Conservation (phyloP, 1,139 yeast species). For the Scheffersomyces titani region DNA sequence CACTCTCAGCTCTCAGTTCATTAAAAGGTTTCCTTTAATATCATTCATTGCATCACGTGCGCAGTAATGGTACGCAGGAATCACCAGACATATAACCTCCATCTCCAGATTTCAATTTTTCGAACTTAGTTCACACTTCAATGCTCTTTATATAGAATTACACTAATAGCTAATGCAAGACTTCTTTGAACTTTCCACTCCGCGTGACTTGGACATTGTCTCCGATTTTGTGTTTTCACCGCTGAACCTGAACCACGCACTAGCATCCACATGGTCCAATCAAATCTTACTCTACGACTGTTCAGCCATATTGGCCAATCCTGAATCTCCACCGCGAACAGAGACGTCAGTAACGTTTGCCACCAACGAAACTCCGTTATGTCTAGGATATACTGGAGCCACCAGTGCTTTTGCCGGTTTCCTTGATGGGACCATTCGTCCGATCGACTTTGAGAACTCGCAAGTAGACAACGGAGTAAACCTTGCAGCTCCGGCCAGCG, state of each 20-base stretch:
- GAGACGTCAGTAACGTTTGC: conserved; percentile 4
- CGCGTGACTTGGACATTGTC: conserved; percentile 23
- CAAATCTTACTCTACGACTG: conserved; percentile 36
- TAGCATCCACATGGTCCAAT: conserved; percentile 46
- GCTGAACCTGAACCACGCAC: conserved; percentile 22
- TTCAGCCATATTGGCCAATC: conserved; percentile 5
- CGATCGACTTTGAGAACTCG: conserved; percentile 45
- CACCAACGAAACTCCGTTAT: conserved; percentile 11
- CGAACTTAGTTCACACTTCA: background rate
- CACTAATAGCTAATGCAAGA: background rate
- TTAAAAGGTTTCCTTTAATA: background rate
- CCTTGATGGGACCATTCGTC: conserved; percentile 42
- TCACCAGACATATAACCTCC: background rate
- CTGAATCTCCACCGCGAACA: conserved; percentile 5
- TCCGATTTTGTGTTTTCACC: conserved; percentile 27
- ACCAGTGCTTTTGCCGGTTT: conserved; percentile 36
- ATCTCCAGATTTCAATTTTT: background rate
- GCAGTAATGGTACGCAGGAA: background rate
- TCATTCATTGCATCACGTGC: background rate
- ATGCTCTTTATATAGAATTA: background rate
- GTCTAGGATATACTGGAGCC: conserved; percentile 7
- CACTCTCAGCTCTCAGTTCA: background rate
- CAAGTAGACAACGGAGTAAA: conserved; percentile 18
- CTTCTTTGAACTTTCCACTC: conserved; percentile 8
- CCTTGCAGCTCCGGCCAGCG: conserved; percentile 6